Percentiles rank a stretch among this genome's conserved stretches.
These are phyloP conservation scores for Clitopilus passeckerianus DNA, from an alignment of 768 basidiomycete genomes.

Conservation along the genomic window DNA sequence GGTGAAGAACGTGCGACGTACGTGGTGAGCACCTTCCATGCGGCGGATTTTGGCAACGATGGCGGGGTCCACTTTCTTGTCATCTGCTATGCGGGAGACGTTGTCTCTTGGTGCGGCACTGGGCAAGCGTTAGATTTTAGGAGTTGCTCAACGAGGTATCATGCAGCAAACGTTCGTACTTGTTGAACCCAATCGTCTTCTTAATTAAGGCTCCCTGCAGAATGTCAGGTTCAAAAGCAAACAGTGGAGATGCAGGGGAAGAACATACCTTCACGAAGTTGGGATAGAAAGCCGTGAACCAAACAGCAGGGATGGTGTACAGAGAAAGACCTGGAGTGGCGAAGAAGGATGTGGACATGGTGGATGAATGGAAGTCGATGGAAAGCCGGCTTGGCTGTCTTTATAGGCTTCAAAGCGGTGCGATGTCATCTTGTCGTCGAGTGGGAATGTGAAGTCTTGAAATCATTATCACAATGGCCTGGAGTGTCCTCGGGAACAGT, in stretches of 20 bases:
- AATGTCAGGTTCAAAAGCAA: background rate
- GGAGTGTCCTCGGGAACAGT: too few species aligned
- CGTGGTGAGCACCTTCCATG: conserved; percentile 17
- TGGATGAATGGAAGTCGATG: background rate
- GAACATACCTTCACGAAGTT: background rate
- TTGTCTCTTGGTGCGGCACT: conserved; percentile 16
- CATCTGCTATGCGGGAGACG: conserved; percentile 7
- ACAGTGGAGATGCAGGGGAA: background rate
- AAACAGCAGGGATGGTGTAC: background rate
- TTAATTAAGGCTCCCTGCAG: background rate
- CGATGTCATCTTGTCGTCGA: too few species aligned
- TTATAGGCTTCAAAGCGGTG: too few species aligned
- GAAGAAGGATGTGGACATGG: background rate
- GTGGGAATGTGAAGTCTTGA: too few species aligned
- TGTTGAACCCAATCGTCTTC: background rate
- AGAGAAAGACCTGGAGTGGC: background rate
- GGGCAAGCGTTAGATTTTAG: background rate
- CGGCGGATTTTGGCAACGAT: conserved; percentile 12
- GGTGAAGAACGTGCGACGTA: conserved; percentile 2
- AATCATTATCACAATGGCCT: too few species aligned
- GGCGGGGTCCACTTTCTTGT: conserved; percentile 11
- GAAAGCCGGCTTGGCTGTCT: background rate
- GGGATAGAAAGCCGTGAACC: background rate
- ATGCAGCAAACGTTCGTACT: background rate
- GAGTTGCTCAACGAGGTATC: background rate